Conservation (phyloP, 2,329 filamentous ascomycete genomes). For the Pyricularia grisea region DNA sequence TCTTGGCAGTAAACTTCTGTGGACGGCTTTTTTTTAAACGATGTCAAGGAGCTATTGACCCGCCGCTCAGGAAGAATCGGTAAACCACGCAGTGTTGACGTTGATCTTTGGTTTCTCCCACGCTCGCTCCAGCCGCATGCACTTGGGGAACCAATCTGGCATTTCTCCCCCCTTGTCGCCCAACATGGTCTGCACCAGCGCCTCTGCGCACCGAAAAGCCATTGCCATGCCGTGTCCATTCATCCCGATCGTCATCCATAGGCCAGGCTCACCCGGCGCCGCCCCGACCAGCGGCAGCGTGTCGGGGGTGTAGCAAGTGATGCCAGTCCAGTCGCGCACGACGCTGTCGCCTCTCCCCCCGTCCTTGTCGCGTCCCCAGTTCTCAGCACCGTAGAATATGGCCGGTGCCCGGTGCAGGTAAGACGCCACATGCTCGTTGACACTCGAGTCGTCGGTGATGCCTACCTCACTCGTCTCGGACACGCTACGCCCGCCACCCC, state of each 20-base stretch:
- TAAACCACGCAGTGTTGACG: background rate
- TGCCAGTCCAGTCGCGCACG: constrained; percentile 36
- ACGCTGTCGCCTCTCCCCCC: constrained; percentile 12
- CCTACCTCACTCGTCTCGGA: constrained; percentile 33
- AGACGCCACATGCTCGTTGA: constrained; percentile 39
- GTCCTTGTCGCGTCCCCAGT: constrained; percentile 34
- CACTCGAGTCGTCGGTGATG: constrained; percentile 43
- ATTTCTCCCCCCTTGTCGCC: background rate
- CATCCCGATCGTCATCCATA: constrained; percentile 51
- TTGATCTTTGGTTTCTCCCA: constrained; percentile 2
- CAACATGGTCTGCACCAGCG: constrained; percentile 43
- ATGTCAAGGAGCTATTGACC: no score
- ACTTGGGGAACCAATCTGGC: constrained; percentile 3
- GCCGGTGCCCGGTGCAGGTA: constrained; percentile 33
- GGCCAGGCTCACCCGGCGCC: constrained; percentile 23
- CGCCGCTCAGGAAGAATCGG: background rate
- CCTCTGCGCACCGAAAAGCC: constrained; percentile 50
- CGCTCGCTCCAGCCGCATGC: constrained; percentile 2
- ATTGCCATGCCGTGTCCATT: constrained; percentile 61
- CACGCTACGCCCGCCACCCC: constrained; percentile 45
- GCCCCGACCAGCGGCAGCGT: constrained; percentile 42
- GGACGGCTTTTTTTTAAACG: no score
- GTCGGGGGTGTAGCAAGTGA: constrained; percentile 47
- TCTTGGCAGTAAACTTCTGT: background rate
- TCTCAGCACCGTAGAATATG: constrained; percentile 39